Conservation (phyloP, 495 filamentous ascomycete species). For the Penicillium samsonianum region DNA sequence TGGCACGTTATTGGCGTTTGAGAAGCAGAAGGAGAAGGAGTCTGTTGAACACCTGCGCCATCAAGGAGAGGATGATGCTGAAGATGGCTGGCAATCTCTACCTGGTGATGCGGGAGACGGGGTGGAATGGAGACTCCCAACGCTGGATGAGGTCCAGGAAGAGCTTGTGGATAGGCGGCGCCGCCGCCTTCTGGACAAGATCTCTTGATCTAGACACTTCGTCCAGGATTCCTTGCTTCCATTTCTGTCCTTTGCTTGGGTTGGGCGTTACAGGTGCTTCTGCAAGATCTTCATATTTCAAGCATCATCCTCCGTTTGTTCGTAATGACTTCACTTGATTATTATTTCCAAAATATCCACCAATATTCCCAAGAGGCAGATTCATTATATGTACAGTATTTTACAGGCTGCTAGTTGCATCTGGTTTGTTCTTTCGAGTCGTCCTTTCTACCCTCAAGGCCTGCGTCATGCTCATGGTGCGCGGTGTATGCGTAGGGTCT, state of each 20-base stretch:
- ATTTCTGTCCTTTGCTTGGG: slow-evolving; percentile 19
- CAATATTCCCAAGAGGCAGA: slow-evolving; percentile 23
- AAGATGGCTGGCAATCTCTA: slow-evolving; percentile 76
- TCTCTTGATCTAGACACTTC: slow-evolving; percentile 50
- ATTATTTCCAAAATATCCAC: slow-evolving; percentile 14
- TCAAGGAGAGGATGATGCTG: slow-evolving; percentile 44
- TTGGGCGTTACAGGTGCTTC: slow-evolving; percentile 32
- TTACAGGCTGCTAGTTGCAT: slow-evolving; percentile 26
- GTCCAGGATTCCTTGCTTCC: slow-evolving; percentile 11
- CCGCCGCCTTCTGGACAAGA: slow-evolving; percentile 76
- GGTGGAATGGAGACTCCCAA: slow-evolving; percentile 79
- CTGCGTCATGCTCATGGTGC: slow-evolving; percentile 47
- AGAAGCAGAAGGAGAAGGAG: slow-evolving; percentile 79
- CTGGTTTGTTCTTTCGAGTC: slow-evolving; percentile 35
- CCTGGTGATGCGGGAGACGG: slow-evolving; percentile 88
- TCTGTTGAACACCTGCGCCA: slow-evolving; percentile 65
- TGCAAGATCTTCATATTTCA: slow-evolving; percentile 25
- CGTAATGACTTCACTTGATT: slow-evolving; percentile 15
- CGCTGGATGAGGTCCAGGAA: slow-evolving; percentile 84
- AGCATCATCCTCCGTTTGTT: slow-evolving; percentile 20
- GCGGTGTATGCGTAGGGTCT: slow-evolving; percentile 40
- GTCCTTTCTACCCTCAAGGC: slow-evolving; percentile 42
- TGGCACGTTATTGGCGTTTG: slow-evolving; percentile 78
- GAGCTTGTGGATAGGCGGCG: slow-evolving; percentile 88
- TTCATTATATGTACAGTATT: slow-evolving; percentile 30